Evolutionary conservation across 345 rosid species (phyloP).

Genomic region (Garcia nutans): DNA sequence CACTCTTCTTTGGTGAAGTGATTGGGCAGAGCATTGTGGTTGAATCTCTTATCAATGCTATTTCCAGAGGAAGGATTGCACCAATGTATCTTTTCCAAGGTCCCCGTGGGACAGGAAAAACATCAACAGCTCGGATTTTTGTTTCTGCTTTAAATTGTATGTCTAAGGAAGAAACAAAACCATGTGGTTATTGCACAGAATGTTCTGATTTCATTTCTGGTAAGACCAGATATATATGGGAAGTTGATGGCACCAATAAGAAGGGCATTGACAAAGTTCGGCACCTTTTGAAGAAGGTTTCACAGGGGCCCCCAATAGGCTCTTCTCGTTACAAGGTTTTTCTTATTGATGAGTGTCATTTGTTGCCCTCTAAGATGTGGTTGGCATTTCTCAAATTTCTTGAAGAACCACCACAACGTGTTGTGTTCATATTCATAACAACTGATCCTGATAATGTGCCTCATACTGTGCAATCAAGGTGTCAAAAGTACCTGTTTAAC

Average conservation of each 20-base stretch:
- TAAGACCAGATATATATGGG: conserved; percentile 60
- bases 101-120: conserved; percentile 92
- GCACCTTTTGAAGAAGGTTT: conserved; percentile 57
- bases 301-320: conserved; percentile 43
- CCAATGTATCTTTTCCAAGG: conserved; percentile 96
- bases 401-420: conserved; percentile 70
- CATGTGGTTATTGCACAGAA: conserved; percentile 80
- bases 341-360: conserved; percentile 88
- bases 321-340: conserved; percentile 61
- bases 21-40: conserved; percentile 90
- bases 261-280: conserved; percentile 64
- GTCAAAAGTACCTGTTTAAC: conserved; percentile 89
- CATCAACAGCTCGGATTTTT: conserved; percentile 85
- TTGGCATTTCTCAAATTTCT: conserved; percentile 82
- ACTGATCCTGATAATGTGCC: conserved; percentile 94
- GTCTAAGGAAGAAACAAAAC: conserved; percentile 64
- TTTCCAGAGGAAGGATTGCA: conserved; percentile 74
- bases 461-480: conserved; percentile 87
- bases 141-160: conserved; percentile 82
- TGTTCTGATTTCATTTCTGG: conserved; percentile 79
- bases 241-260: conserved; percentile 75
- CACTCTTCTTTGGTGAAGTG: conserved; percentile 75
- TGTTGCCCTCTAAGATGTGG: conserved; percentile 89
- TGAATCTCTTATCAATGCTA: conserved; percentile 74
- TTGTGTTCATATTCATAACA: conserved; percentile 81